Conservation (phyloP, 75 land plant species). For the Ceratopteris richardii region DNA sequence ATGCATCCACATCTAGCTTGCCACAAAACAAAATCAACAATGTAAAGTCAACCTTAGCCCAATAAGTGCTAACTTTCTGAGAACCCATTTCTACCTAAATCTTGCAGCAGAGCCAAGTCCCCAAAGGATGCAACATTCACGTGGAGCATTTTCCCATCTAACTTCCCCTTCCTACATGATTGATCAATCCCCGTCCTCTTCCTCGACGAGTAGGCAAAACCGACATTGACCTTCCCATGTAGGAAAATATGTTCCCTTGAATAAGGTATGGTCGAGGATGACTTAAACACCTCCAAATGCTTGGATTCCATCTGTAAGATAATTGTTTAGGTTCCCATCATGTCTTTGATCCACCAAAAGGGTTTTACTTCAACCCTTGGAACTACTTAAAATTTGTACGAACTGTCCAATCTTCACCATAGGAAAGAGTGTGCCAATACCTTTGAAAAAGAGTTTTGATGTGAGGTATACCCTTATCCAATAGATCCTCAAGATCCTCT, state of each 20-base stretch:
- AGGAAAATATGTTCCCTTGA: slow-evolving; percentile 99
- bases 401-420: slow-evolving; percentile 99
- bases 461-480: slow-evolving; percentile 97
- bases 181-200: too few relatives aligned
- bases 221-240: slow-evolving; percentile 99
- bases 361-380: slow-evolving; percentile 96
- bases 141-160: too few relatives aligned
- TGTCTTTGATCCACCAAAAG: slow-evolving; percentile 99
- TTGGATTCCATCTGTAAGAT: slow-evolving; percentile 98
- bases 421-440: slow-evolving; percentile 94
- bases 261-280: slow-evolving; percentile 91
- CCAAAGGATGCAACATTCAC: too few relatives aligned
- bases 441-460: slow-evolving; percentile 98
- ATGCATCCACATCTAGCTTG: too few relatives aligned
- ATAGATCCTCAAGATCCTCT: slow-evolving; percentile 99
- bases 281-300: slow-evolving; percentile 99
- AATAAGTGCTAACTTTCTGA: too few relatives aligned
- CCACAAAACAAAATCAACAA: too few relatives aligned
- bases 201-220: too few relatives aligned
- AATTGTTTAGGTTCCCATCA: slow-evolving; percentile 99
- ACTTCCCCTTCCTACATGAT: too few relatives aligned
- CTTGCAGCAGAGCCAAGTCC: too few relatives aligned
- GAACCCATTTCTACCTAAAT: too few relatives aligned
- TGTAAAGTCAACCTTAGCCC: too few relatives aligned
- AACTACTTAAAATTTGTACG: slow-evolving; percentile 98